Percentiles rank a stretch among this genome's conserved stretches.
Evolutionary conservation across 1,139 yeast species (phyloP).

Genomic region (Insectozyma bohioensis): DNA sequence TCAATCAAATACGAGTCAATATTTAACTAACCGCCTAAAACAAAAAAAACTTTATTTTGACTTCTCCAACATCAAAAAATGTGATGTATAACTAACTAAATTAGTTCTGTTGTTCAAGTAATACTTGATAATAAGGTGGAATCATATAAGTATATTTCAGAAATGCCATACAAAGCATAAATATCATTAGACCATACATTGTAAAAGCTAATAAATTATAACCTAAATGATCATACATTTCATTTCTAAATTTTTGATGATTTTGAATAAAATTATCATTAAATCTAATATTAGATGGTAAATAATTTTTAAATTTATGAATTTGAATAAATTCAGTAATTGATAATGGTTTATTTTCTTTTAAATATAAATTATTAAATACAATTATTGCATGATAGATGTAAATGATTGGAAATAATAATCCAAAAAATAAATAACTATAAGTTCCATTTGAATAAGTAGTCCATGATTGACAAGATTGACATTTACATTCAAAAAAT

Average conservation of each 20-base stretch:
- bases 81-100: too few relatives aligned
- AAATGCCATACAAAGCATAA: constrained; percentile 6
- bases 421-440: constrained; percentile 17
- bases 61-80: too few relatives aligned
- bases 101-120: too few relatives aligned
- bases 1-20: too few relatives aligned
- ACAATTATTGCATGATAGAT: constrained; percentile 12
- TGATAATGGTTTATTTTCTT: constrained; percentile 12
- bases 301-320: constrained; percentile 2
- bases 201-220: constrained; percentile 15
- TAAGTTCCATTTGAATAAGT: constrained; percentile 1
- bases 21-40: too few relatives aligned
- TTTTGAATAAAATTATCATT: constrained; percentile 4
- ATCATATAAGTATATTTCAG: constrained; percentile 3
- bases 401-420: constrained; percentile 26
- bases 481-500: constrained; percentile 18
- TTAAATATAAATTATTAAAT: constrained; percentile 10
- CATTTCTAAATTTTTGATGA: constrained; percentile 10
- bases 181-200: constrained; percentile 11
- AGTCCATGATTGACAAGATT: constrained; percentile 9
- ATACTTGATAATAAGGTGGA: constrained; percentile 5
- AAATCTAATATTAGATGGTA: constrained; percentile 1
- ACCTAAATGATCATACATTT: constrained; percentile 13
- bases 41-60: too few relatives aligned
- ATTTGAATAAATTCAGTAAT: constrained; percentile 14